Percentiles rank a stretch among this genome's conserved stretches.
These are phyloP conservation scores for Fusarium sp. DNA, from an alignment of 2,329 filamentous ascomycete species.

Conservation along the genomic window DNA sequence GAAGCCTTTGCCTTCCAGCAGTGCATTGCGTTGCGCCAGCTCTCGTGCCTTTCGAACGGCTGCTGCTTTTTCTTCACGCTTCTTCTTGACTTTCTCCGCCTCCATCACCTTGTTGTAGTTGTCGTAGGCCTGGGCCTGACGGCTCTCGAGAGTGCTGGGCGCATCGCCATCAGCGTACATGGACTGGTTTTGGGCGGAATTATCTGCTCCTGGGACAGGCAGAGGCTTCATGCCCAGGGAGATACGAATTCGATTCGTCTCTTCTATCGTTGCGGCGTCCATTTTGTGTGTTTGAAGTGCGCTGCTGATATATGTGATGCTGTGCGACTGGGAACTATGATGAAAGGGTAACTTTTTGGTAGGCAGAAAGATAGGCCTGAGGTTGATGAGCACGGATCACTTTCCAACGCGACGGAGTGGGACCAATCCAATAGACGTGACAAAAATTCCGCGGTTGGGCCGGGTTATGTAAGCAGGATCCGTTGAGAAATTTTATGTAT, in stretches of 20 bases:
- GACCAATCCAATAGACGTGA: background rate
- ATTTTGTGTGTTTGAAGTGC: conserved; percentile 54
- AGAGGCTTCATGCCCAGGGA: conserved; percentile 92
- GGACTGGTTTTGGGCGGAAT: conserved; percentile 58
- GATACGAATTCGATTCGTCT: conserved; percentile 91
- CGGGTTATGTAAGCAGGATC: conserved; percentile 20
- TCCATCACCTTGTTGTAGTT: conserved; percentile 77
- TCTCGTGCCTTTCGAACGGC: conserved; percentile 91
- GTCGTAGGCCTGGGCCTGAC: conserved; percentile 78
- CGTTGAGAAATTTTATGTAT: conserved; percentile 19
- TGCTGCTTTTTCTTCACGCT: conserved; percentile 83
- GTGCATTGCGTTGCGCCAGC: conserved; percentile 78
- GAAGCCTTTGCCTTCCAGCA: conserved; percentile 85
- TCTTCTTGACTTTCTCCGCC: conserved; percentile 81
- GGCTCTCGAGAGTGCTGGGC: conserved; percentile 86
- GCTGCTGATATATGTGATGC: conserved; percentile 8
- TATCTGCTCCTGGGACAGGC: conserved; percentile 78
- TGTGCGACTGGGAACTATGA: conserved; percentile 2
- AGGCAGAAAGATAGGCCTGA: conserved; percentile 17
- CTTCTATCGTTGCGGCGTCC: conserved; percentile 84
- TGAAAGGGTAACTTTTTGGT: conserved; percentile 7
- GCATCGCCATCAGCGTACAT: conserved; percentile 72
- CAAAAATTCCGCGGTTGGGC: conserved; percentile 9
- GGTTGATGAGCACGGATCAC: conserved; percentile 40
- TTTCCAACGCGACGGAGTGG: conserved; percentile 7